Base-by-base conservation (phyloP, 2,329 filamentous ascomycete genomes). In the Neobulgaria alba region DNA sequence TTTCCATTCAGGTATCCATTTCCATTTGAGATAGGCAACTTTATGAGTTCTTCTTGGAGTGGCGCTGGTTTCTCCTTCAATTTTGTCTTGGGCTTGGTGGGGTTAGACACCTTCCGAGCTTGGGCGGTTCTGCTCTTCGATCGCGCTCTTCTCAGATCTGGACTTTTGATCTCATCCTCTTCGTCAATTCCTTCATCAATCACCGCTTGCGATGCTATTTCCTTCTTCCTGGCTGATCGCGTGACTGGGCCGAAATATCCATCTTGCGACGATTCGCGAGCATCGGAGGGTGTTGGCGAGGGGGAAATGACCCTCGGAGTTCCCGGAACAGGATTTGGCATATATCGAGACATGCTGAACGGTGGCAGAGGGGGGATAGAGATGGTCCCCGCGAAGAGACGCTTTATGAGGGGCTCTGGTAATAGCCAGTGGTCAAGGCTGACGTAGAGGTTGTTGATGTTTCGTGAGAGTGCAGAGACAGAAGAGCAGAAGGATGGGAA, bases 241-340 rank as follows among this genome's bases (percentile, higher is more conserved):
- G 87, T 93, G 46, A 79, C 71, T 4, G 86, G 86, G 8, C 79
- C 83, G 50, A 77, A 78, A 63, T 93, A 80, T 46, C 73, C 72
- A 58, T 81, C 73, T 50, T 70, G 71, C 31, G 58, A 58, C 43
- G 66, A 63, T 16, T 58, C 62, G 49, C 69, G 69, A 21, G 60
- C 61, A 42, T 81, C 77, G 16, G 77, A 80, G 1, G 78, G 78
- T 2, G 83, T 82, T 30, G 89, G 88, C 41, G 87, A 92, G 30
- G 89, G 88, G 10, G 87, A 93, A 53, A 92, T 93, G 53, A 95
- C 85, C 57, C 87, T 82, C 56, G 88, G 88, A 42, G 83, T 92
- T 42, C 75, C 74, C 42, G 89, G 88, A 43, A 92, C 52, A 69
- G 29, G 67, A 49, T 74, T 67, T 38, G 47, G 45, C 19, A 45